Evolutionary conservation across 768 basidiomycete genomes (phyloP).

Genomic region (Austroboletus eburneus): DNA sequence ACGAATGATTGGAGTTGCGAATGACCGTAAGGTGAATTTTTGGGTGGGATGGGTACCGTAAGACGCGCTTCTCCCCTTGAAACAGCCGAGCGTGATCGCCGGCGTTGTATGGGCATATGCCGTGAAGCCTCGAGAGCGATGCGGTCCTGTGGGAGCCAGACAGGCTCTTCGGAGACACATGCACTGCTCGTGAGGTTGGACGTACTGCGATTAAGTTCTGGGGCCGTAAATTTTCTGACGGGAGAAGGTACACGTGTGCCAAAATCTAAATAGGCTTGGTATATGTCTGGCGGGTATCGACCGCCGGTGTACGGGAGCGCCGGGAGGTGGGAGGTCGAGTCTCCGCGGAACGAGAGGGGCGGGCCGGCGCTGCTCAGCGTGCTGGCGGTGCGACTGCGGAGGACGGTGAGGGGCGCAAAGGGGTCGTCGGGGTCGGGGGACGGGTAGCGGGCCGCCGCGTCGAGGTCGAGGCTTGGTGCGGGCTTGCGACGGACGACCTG

Average conservation of each 20-base stretch:
- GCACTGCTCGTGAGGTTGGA: slow-evolving; percentile 13
- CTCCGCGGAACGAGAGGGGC: slow-evolving; percentile 29
- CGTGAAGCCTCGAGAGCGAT: slow-evolving; percentile 9
- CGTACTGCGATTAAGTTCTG: slow-evolving; percentile 22
- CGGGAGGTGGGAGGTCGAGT: slow-evolving; percentile 30
- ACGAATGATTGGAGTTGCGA: slow-evolving; percentile 24
- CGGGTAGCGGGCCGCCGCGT: slow-evolving; percentile 59
- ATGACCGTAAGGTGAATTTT: slow-evolving; percentile 32
- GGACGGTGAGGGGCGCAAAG: slow-evolving; percentile 62
- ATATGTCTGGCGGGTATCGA: slow-evolving; percentile 31
- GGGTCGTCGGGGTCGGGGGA: slow-evolving; percentile 65
- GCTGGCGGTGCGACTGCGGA: slow-evolving; percentile 55
- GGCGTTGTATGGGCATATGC: slow-evolving; percentile 25
- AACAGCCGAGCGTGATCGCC: slow-evolving; percentile 32
- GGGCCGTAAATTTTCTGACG: slow-evolving; percentile 12
- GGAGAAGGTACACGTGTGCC: slow-evolving; percentile 5
- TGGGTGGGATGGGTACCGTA: slow-evolving; percentile 20
- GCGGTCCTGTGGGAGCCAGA: slow-evolving; percentile 8
- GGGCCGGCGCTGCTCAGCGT: slow-evolving; percentile 29
- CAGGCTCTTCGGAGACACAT: slow-evolving; percentile 11
- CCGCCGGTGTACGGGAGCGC: slow-evolving; percentile 29
- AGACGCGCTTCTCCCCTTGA: slow-evolving; percentile 30
- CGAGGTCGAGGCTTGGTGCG: slow-evolving; percentile 47
- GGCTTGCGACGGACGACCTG: slow-evolving; percentile 53
- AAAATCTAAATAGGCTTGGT: slow-evolving; percentile 21